A percentile compares a stretch with the other conserved stretches of the same genome.
These are phyloP conservation scores for Dryas alaskensis DNA, from an alignment of 306 rosid genomes.

Conservation along the genomic window DNA sequence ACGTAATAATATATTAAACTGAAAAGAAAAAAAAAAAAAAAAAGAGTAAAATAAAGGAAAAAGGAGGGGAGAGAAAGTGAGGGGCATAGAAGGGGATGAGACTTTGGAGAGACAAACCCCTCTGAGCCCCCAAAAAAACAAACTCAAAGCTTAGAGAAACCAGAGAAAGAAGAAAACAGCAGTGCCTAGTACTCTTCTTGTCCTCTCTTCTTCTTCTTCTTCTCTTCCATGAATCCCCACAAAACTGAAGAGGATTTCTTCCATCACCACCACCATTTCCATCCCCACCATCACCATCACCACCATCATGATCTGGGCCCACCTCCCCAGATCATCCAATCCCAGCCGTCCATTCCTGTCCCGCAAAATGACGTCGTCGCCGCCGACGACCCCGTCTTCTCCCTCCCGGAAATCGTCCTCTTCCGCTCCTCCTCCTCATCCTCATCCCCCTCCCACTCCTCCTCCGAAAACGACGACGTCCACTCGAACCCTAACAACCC, in stretches of 20 bases:
- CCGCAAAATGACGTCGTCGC: slow-evolving; percentile 22
- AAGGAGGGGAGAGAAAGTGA: neutral
- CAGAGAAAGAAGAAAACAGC: neutral
- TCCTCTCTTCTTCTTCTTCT: neutral
- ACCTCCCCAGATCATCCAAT: slow-evolving; percentile 38
- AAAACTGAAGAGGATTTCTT: slow-evolving; percentile 71
- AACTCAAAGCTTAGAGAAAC: slow-evolving; percentile 1
- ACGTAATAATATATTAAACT: neutral
- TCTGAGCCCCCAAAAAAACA: slow-evolving; percentile 13
- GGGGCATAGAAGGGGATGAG: neutral
- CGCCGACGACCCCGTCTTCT: slow-evolving; percentile 23
- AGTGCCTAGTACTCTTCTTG: too few relatives aligned
- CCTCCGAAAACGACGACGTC: slow-evolving; percentile 37
- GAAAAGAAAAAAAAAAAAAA: neutral
- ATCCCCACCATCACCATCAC: slow-evolving; percentile 40
- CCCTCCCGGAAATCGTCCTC: slow-evolving; percentile 67
- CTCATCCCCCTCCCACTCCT: slow-evolving; percentile 39
- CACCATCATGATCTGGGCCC: slow-evolving; percentile 42
- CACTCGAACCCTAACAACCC: slow-evolving; percentile 28
- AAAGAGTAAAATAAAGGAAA: neutral
- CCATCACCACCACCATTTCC: slow-evolving; percentile 43
- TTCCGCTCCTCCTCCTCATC: slow-evolving; percentile 57
- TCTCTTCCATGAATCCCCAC: slow-evolving; percentile 60
- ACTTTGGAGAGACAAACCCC: neutral
- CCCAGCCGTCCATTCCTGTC: slow-evolving; percentile 46